Base-by-base conservation (phyloP, 176 grass and related monocot species). In the Triticum dicoccoides region DNA sequence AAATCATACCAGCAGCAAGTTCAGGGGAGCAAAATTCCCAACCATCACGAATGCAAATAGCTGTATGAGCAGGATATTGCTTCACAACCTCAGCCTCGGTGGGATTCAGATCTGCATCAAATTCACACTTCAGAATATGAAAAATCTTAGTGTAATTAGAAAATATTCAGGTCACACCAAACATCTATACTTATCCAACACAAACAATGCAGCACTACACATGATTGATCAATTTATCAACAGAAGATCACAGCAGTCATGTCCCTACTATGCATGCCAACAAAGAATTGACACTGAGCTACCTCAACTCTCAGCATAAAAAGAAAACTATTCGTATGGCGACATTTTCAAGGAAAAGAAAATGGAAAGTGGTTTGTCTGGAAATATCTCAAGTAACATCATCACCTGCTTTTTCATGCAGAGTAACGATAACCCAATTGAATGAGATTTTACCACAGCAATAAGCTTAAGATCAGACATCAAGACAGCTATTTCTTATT, bases 11-110 rank as follows among this genome's bases (percentile, higher is more conserved):
- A 85, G 90, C 86, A 88, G 93, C 88, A 76, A 91, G 72, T 72
- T 98, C 97, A 77, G 86, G 88, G 66, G 72, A 84, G 81, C 88
- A 94, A 88, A 96, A 86, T 82, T 88, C 89, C 97, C 97, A 98
- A 73, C 97, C 97, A 89, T 92, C 92, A 85, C 90, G 89, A 86
- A 96, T 91, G 89, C 97, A 98, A 73, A 91, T 91, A 92, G 97
- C 86, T 33, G 94, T 96, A 86, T 92, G 97, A 73, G 97, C 92
- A 92, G 94, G 97, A 83, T 96, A 98, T 73, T 82, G 87, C 79
- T 94, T 91, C 0, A 89, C 88, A 78, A 89, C 52, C 83, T 96
- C 94, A 76, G 70, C 81, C 87, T 96, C 94, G 7, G 70, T 87
- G 70, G 87, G 91, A 67, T 93, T 81, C 61, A 98, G 87, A 90